Percentiles rank a stretch among this genome's conserved stretches.
phyloP scores from a whole-genome alignment of 192 early-diverging fungal genomes.

The Linnemannia hyalina region DNA sequence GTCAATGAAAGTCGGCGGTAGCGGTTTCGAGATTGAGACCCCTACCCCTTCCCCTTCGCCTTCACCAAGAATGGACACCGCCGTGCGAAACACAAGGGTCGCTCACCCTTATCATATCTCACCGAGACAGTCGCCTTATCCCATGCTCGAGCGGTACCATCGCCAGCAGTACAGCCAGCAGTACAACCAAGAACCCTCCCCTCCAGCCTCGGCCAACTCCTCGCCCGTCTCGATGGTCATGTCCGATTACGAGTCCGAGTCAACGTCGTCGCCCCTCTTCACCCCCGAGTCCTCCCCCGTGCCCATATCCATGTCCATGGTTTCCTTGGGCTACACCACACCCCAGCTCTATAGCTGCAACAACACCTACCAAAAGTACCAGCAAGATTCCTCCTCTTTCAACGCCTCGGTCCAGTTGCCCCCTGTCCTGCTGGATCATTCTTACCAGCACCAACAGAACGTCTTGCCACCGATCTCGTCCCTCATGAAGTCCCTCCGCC shows the following conservation, averaged over 20 bases:
- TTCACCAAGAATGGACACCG: slow-evolving; percentile 11
- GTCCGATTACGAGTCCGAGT: slow-evolving; percentile 50
- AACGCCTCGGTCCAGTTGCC: slow-evolving; percentile 13
- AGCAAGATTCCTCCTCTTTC: neutral
- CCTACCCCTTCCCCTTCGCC: slow-evolving; percentile 22
- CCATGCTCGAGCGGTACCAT: slow-evolving; percentile 16
- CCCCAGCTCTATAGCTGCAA: slow-evolving; percentile 10
- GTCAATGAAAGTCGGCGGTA: slow-evolving; percentile 34
- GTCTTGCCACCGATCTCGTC: slow-evolving; percentile 51
- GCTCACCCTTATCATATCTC: neutral
- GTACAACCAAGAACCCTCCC: slow-evolving; percentile 15
- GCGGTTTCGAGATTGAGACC: slow-evolving; percentile 12
- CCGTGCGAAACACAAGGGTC: neutral
- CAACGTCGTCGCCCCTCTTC: slow-evolving; percentile 46
- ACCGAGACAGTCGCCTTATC: slow-evolving; percentile 12
- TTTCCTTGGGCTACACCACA: slow-evolving; percentile 13
- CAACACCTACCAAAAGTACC: neutral
- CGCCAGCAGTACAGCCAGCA: neutral
- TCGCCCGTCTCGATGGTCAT: slow-evolving; percentile 45
- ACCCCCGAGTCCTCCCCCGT: slow-evolving; percentile 66
- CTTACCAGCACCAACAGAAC: slow-evolving; percentile 9
- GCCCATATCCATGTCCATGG: slow-evolving; percentile 15
- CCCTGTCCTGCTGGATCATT: slow-evolving; percentile 23
- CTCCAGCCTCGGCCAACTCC: slow-evolving; percentile 17
- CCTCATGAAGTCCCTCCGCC: slow-evolving; percentile 27